These are phyloP conservation scores for Obelidium mucronatum DNA, from an alignment of 192 early-diverging fungal genomes.

Conservation along the genomic window DNA sequence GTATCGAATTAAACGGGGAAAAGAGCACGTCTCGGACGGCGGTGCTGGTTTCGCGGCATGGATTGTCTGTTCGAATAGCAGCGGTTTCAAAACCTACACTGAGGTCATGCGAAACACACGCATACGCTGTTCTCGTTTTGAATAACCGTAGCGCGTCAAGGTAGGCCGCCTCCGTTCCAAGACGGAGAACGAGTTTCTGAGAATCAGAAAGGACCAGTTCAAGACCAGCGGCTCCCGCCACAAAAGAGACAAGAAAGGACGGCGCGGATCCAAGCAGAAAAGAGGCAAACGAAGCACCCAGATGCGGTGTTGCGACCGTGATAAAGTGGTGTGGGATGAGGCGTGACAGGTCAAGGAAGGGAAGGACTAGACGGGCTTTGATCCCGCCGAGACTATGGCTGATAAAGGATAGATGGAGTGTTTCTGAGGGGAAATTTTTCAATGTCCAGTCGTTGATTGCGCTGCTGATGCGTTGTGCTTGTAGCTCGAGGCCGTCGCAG, in stretches of 20 bases:
- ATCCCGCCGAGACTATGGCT: slow-evolving; percentile 9
- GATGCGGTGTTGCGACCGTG: slow-evolving; percentile 24
- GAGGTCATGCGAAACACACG: slow-evolving; percentile 13
- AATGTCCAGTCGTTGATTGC: neutral
- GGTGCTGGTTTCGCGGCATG: neutral
- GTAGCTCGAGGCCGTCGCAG: neutral
- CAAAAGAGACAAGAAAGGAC: neutral
- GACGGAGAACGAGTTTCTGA: neutral
- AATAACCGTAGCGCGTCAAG: neutral
- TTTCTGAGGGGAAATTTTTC: no score
- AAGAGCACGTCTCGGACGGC: neutral
- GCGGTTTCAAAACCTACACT: slow-evolving; percentile 19
- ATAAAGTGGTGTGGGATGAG: slow-evolving; percentile 5
- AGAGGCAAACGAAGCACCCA: neutral
- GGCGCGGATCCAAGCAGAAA: neutral
- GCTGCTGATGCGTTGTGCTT: neutral
- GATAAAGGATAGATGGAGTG: slow-evolving; percentile 3
- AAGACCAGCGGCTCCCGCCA: slow-evolving; percentile 5
- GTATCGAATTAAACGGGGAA: slow-evolving; percentile 1
- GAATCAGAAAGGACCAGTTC: slow-evolving; percentile 12
- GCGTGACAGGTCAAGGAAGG: no score
- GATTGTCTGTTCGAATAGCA: neutral
- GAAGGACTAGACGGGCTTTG: slow-evolving; percentile 1
- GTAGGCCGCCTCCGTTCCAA: neutral
- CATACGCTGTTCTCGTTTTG: slow-evolving; percentile 13